Evolutionary conservation across 257 asterid species (phyloP).

Genomic region (Nicotiana tomentosiformis): DNA sequence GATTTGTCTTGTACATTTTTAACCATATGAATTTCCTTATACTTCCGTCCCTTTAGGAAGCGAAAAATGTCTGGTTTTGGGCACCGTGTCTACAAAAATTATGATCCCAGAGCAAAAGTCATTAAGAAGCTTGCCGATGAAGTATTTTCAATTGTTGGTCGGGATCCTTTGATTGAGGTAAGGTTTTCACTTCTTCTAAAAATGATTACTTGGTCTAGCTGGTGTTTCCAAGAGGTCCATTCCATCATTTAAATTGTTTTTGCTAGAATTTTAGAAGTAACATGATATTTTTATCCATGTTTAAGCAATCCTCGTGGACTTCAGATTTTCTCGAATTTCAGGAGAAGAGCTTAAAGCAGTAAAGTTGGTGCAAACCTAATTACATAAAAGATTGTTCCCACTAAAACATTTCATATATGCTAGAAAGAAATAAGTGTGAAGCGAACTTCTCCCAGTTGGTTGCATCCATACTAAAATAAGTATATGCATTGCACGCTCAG

Average conservation of each 20-base stretch:
- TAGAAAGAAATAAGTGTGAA: neutral
- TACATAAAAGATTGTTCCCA: neutral
- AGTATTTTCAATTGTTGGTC: slow-evolving; percentile 96
- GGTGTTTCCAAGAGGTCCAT: neutral
- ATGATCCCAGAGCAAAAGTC: slow-evolving; percentile 97
- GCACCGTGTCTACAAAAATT: slow-evolving; percentile 97
- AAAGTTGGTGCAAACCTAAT: neutral
- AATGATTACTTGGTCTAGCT: neutral
- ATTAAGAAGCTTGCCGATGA: slow-evolving; percentile 92
- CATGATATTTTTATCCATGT: neutral
- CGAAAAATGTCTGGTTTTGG: slow-evolving; percentile 99
- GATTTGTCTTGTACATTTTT: slow-evolving; percentile 3
- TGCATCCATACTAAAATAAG: neutral
- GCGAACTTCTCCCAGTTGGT: neutral
- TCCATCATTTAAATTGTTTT: neutral
- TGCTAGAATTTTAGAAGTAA: neutral
- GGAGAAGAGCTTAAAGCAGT: neutral
- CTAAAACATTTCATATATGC: neutral
- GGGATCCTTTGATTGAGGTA: slow-evolving; percentile 99
- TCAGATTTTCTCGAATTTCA: neutral
- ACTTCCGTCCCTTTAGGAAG: slow-evolving; percentile 47
- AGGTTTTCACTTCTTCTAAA: slow-evolving; percentile 2
- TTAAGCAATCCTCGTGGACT: neutral
- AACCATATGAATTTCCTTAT: neutral
- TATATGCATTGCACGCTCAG: neutral